A percentile compares a stretch with the other conserved stretches of the same genome.
phyloP scores from a whole-genome alignment of 176 grass and related monocot genomes.

The Saccharum officinarum region DNA sequence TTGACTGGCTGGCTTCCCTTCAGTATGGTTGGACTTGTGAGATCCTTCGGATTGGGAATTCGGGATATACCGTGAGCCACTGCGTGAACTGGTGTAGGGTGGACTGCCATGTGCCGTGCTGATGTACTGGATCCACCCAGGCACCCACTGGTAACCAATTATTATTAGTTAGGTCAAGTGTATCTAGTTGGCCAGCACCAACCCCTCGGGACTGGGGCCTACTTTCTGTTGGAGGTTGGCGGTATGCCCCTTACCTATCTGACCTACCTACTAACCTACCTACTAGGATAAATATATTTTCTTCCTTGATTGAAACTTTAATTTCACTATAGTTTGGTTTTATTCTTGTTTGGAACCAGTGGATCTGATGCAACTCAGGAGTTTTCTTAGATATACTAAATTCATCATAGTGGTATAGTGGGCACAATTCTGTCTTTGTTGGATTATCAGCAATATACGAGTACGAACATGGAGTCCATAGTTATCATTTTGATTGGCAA shows the following conservation, averaged over 20 bases:
- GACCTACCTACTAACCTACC: too few species aligned
- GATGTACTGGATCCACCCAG: conserved; percentile 12
- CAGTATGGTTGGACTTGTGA: not conserved
- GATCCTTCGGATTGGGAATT: not conserved
- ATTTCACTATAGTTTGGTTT: not conserved
- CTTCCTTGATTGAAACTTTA: not conserved
- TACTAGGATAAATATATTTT: not conserved
- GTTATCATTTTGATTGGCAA: not conserved
- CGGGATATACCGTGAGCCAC: not conserved
- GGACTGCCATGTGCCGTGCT: not conserved
- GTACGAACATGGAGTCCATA: not conserved
- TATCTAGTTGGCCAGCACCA: conserved; percentile 1
- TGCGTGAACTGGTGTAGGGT: not conserved
- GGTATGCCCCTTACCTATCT: not conserved
- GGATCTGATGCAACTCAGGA: conserved; percentile 23
- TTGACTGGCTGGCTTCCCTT: not conserved
- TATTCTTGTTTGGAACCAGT: not conserved
- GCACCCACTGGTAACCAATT: conserved; percentile 22
- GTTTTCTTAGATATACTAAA: not conserved
- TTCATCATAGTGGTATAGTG: not conserved
- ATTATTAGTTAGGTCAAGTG: conserved; percentile 26
- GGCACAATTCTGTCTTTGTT: not conserved
- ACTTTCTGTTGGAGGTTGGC: conserved; percentile 17
- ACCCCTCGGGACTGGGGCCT: not conserved
- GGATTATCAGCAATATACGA: too few species aligned